phyloP scores from a whole-genome alignment of 495 filamentous ascomycete genomes.

The Penicillium roqueforti region DNA sequence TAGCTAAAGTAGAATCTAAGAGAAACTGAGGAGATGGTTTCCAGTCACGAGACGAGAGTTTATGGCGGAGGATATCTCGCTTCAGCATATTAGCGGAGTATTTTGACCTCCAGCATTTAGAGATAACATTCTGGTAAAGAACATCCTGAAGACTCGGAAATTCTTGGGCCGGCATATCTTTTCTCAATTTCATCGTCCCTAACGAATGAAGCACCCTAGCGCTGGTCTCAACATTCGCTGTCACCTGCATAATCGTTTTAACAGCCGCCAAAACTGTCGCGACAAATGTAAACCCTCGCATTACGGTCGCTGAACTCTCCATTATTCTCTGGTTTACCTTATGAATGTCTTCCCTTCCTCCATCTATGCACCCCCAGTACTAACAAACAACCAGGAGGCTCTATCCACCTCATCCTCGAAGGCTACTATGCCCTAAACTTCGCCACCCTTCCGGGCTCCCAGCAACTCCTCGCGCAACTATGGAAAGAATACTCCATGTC shows the following conservation, averaged over 20 bases:
- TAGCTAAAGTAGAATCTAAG: too few species aligned
- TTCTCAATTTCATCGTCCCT: too few species aligned
- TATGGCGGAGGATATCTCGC: too few species aligned
- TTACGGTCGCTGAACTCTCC: conserved; percentile 40
- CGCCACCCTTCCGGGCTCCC: conserved; percentile 37
- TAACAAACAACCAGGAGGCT: conserved; percentile 41
- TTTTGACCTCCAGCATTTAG: too few species aligned
- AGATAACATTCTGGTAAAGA: too few species aligned
- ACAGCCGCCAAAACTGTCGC: conserved; percentile 37
- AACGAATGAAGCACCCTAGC: conserved; percentile 45
- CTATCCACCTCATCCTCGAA: conserved; percentile 71
- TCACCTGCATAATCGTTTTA: conserved; percentile 43
- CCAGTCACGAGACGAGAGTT: too few species aligned
- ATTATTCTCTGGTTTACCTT: conserved; percentile 55
- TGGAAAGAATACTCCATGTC: conserved; percentile 82
- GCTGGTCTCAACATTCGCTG: conserved; percentile 46
- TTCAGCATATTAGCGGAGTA: too few species aligned
- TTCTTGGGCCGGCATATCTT: too few species aligned
- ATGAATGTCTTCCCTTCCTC: conserved; percentile 20
- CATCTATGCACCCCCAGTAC: background rate
- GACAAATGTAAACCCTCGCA: conserved; percentile 32
- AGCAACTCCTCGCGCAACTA: conserved; percentile 61
- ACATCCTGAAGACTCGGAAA: too few species aligned
- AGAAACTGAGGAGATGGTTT: too few species aligned
- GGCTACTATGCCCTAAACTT: conserved; percentile 65